A percentile compares a stretch with the other conserved stretches of the same genome.
Conservation (phyloP, 768 basidiomycete genomes). For the Termitomyces sp. region DNA sequence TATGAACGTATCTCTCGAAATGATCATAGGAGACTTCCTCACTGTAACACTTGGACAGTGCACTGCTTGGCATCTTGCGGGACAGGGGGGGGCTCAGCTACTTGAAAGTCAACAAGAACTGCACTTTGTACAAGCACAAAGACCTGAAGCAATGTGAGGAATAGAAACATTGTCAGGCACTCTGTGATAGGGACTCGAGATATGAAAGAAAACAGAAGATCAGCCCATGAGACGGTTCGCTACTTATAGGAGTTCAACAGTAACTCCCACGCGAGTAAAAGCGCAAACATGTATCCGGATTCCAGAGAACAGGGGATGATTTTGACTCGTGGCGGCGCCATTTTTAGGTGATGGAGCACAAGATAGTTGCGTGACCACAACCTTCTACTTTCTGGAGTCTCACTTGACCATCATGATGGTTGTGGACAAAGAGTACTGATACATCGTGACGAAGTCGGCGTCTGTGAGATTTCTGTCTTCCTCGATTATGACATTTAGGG, state of each 20-base stretch:
- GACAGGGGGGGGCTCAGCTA: constrained; percentile 66
- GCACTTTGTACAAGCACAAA: constrained; percentile 15
- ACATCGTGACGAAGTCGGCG: neutral
- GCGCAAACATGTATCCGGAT: neutral
- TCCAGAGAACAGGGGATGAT: neutral
- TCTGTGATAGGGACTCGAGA: neutral
- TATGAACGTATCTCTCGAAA: neutral
- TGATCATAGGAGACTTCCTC: constrained; percentile 6
- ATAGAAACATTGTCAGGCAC: neutral
- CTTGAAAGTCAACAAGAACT: constrained; percentile 64
- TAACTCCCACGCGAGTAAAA: neutral
- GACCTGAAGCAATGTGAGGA: constrained; percentile 1
- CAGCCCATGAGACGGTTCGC: neutral
- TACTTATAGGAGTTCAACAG: constrained; percentile 9
- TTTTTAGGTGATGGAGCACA: neutral
- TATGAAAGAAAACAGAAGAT: neutral
- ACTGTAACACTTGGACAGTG: constrained; percentile 64
- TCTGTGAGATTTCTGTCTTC: constrained; percentile 44
- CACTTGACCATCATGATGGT: constrained; percentile 6
- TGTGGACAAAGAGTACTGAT: neutral
- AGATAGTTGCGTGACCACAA: neutral
- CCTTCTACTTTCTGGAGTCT: constrained; percentile 14
- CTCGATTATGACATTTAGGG: constrained; percentile 55
- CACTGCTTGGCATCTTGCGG: constrained; percentile 60
- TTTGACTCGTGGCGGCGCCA: neutral